A percentile compares a stretch with the other conserved stretches of the same genome.
Evolutionary conservation across 805 yeast genomes (phyloP).

Genomic region (Ogataea philodendri): DNA sequence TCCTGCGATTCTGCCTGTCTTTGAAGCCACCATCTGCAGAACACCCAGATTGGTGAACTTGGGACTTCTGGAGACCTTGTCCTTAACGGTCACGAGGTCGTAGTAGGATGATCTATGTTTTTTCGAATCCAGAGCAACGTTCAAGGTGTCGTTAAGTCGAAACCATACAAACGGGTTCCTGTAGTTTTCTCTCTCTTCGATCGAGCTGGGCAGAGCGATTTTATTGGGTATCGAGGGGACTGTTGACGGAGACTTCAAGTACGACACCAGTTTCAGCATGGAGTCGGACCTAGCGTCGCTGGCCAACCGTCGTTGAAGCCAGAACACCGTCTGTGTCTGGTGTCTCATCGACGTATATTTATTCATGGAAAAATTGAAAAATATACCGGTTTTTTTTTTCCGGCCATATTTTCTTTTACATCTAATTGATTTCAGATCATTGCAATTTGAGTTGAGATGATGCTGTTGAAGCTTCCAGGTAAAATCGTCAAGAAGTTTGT

Average conservation of each 20-base stretch:
- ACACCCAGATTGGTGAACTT: constrained; percentile 10
- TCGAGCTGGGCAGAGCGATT: constrained; percentile 5
- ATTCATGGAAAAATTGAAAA: constrained; percentile 7
- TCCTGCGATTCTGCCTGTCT: constrained; percentile 2
- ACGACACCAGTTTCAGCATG: constrained; percentile 1
- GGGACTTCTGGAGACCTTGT: constrained; percentile 13
- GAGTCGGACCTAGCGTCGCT: constrained; percentile 4
- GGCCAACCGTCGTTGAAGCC: too few relatives aligned
- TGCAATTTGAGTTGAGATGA: constrained; percentile 1
- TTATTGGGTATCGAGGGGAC: constrained; percentile 12
- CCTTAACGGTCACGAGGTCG: constrained; percentile 21
- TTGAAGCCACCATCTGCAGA: constrained; percentile 16
- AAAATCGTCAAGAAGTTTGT: constrained; percentile 9
- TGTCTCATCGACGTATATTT: too few relatives aligned
- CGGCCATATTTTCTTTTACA: too few relatives aligned
- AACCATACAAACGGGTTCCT: constrained; percentile 19
- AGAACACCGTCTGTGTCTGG: too few relatives aligned
- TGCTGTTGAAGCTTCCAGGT: constrained; percentile 4
- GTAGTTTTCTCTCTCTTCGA: constrained; percentile 18
- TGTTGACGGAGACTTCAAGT: neutral
- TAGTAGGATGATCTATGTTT: constrained; percentile 16
- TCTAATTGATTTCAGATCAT: too few relatives aligned
- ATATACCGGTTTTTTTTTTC: too few relatives aligned
- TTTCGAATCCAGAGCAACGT: constrained; percentile 11
- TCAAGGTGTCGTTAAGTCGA: constrained; percentile 17